phyloP scores from a whole-genome alignment of 805 yeast species.

The Saturnispora galanensis region DNA sequence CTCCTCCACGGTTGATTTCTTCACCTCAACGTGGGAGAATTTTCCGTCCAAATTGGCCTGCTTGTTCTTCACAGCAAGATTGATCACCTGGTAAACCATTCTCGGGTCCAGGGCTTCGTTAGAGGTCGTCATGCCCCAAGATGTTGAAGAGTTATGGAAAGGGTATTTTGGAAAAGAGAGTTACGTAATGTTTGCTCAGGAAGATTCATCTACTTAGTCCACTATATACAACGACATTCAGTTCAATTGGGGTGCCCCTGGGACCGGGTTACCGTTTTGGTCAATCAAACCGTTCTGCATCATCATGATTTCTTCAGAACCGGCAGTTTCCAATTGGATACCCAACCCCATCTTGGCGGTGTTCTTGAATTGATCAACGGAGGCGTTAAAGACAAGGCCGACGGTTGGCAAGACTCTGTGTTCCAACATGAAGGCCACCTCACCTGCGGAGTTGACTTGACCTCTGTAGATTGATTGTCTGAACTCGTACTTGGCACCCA shows the following conservation, averaged over 20 bases:
- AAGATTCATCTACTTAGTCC: too few relatives aligned
- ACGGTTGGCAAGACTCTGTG: constrained; percentile 89
- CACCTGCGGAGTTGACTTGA: constrained; percentile 84
- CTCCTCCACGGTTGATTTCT: constrained; percentile 29
- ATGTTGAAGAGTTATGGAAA: background rate
- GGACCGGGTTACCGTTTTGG: constrained; percentile 78
- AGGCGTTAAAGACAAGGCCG: constrained; percentile 78
- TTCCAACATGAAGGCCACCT: constrained; percentile 84
- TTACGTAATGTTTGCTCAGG: background rate
- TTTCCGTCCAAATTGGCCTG: constrained; percentile 1
- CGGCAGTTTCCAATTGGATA: constrained; percentile 90
- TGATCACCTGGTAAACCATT: background rate
- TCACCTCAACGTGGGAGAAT: background rate
- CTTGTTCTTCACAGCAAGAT: background rate
- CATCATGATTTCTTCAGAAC: constrained; percentile 85
- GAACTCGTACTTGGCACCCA: constrained; percentile 97
- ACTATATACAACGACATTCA: constrained; percentile 2
- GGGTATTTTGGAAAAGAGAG: background rate
- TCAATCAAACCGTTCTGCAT: constrained; percentile 82
- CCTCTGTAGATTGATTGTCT: constrained; percentile 95
- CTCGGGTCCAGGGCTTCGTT: background rate
- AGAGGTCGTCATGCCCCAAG: background rate
- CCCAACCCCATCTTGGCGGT: constrained; percentile 86
- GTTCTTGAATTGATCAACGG: constrained; percentile 77
- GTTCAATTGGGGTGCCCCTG: constrained; percentile 47